Evolutionary conservation across 495 filamentous ascomycete genomes (phyloP).

Genomic region (Aspergillus bridgeri): DNA sequence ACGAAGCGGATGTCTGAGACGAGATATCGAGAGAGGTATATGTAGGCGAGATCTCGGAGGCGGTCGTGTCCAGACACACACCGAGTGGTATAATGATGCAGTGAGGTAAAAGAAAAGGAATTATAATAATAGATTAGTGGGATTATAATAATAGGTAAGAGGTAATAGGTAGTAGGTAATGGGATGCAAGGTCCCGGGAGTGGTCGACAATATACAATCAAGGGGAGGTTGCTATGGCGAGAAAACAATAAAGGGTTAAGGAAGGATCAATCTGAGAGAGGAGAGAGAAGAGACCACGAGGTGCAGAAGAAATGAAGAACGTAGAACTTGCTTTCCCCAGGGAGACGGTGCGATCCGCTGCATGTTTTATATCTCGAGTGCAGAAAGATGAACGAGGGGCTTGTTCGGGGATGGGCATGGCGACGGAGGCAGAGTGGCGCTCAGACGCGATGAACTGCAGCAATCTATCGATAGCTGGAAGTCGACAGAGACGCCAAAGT

Average conservation of each 20-base stretch:
- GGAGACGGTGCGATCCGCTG: conserved; percentile 18
- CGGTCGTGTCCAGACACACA: not conserved
- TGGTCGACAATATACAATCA: conserved; percentile 11
- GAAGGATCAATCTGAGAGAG: conserved; percentile 1
- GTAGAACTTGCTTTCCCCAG: conserved; percentile 12
- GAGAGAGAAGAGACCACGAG: conserved; percentile 19
- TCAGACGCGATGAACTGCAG: conserved; percentile 21
- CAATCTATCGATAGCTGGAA: not conserved
- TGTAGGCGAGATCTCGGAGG: conserved; percentile 6
- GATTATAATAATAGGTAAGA: conserved; percentile 2
- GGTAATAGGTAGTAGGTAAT: no score
- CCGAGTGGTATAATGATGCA: not conserved
- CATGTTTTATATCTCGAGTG: conserved; percentile 30
- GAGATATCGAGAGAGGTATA: conserved; percentile 6
- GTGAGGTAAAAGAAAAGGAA: not conserved
- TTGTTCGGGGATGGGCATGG: conserved; percentile 10
- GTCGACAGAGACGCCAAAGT: not conserved
- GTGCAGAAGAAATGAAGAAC: conserved; percentile 11
- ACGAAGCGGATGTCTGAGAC: conserved; percentile 9
- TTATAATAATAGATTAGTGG: conserved; percentile 7
- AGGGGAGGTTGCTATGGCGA: conserved; percentile 13
- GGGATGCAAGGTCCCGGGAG: conserved; percentile 2
- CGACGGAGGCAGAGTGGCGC: conserved; percentile 16
- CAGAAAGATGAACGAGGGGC: conserved; percentile 21
- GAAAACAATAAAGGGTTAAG: conserved; percentile 6